A percentile compares a stretch with the other conserved stretches of the same genome.
These are phyloP conservation scores for Saccharomyces hybrid DNA, from an alignment of 1,139 yeast species.

Conservation along the genomic window DNA sequence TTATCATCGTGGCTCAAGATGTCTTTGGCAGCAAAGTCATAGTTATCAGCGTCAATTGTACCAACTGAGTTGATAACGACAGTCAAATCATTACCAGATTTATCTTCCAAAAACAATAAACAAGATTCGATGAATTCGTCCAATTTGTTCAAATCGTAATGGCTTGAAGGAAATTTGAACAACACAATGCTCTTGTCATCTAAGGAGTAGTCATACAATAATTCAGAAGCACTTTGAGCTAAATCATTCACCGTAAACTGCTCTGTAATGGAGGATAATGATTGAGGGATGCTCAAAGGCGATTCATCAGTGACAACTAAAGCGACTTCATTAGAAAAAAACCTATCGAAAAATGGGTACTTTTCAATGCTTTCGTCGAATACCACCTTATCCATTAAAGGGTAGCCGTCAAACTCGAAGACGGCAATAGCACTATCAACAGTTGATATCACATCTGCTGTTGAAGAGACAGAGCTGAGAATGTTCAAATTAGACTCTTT, in stretches of 20 bases:
- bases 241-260: slow-evolving; percentile 13
- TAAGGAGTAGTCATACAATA: slow-evolving; percentile 15
- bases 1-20: slow-evolving; percentile 1
- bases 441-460: neutral
- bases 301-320: slow-evolving; percentile 11
- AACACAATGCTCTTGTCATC: slow-evolving; percentile 16
- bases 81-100: slow-evolving; percentile 13
- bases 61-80: slow-evolving; percentile 14
- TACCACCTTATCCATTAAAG: slow-evolving; percentile 10
- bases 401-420: slow-evolving; percentile 20
- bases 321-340: slow-evolving; percentile 14
- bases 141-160: slow-evolving; percentile 18
- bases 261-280: slow-evolving; percentile 1
- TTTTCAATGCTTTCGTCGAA: slow-evolving; percentile 8
- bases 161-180: slow-evolving; percentile 17
- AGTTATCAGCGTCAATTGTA: slow-evolving; percentile 6
- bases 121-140: slow-evolving; percentile 24
- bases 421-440: slow-evolving; percentile 13
- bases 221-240: slow-evolving; percentile 15
- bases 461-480: neutral
- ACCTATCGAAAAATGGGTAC: slow-evolving; percentile 16
- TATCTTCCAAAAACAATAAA: slow-evolving; percentile 19
- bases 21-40: neutral
- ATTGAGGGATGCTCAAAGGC: neutral
- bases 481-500: neutral